Evolutionary conservation across 208 protist genomes (phyloP).

Genomic region (Wallacemonas sp.): DNA sequence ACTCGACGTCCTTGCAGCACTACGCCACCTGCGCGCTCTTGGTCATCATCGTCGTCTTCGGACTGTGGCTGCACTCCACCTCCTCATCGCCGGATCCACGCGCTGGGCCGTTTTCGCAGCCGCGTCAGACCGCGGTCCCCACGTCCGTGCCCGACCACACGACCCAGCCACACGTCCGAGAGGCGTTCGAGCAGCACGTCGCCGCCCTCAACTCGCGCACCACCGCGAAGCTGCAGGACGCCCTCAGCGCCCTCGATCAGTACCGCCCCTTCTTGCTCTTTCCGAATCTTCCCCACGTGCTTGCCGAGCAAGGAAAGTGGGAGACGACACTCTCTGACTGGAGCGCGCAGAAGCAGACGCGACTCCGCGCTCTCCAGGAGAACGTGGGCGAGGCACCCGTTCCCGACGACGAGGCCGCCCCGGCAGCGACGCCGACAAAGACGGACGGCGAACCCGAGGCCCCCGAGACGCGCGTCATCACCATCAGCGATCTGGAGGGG

Average conservation of each 20-base stretch:
- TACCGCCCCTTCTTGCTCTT: slow-evolving; percentile 8
- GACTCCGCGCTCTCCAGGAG: not conserved
- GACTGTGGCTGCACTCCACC: no score
- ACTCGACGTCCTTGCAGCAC: no score
- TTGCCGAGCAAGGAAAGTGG: not conserved
- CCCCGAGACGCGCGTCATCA: not conserved
- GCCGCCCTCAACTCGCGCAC: not conserved
- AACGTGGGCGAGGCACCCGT: not conserved
- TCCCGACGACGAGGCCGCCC: no score
- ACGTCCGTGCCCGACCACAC: no score
- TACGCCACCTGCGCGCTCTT: no score
- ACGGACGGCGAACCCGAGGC: not conserved
- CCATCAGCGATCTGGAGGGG: not conserved
- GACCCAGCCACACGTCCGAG: no score
- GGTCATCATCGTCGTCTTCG: no score
- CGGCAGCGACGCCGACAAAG: not conserved
- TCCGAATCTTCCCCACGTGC: not conserved
- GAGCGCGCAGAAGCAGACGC: not conserved
- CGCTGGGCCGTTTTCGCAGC: no score
- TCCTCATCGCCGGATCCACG: no score
- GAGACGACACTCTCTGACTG: not conserved
- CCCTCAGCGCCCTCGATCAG: not conserved
- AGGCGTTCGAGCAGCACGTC: not conserved
- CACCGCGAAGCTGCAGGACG: not conserved
- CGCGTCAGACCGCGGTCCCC: no score